Conservation (phyloP, 495 filamentous ascomycete species). For the Aspergillus bertholletiae region DNA sequence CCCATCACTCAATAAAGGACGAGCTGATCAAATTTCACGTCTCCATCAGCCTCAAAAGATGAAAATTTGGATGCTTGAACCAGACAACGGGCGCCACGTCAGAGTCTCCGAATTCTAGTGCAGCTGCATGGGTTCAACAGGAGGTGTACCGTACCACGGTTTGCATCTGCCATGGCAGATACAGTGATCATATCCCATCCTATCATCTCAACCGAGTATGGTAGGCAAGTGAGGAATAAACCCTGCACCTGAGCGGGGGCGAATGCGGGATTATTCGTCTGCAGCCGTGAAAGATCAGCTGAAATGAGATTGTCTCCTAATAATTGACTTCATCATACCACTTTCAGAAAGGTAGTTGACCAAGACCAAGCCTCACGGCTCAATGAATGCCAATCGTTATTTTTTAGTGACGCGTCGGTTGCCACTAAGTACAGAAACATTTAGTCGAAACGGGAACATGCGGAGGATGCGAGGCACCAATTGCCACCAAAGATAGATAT, state of each 20-base stretch:
- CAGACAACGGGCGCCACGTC: constrained; percentile 47
- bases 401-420: constrained; percentile 27
- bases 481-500: constrained; percentile 15
- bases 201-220: constrained; percentile 34
- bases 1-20: constrained; percentile 7
- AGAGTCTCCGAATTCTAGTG: constrained; percentile 45
- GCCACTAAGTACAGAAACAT: constrained; percentile 21
- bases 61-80: constrained; percentile 25
- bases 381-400: constrained; percentile 34
- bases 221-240: constrained; percentile 29
- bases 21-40: constrained; percentile 20
- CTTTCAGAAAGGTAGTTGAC: constrained; percentile 16
- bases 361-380: constrained; percentile 15
- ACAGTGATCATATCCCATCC: constrained; percentile 39
- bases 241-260: constrained; percentile 43
- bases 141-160: constrained; percentile 41
- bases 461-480: constrained; percentile 20
- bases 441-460: constrained; percentile 23
- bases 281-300: constrained; percentile 48
- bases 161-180: constrained; percentile 36
- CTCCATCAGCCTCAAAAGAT: constrained; percentile 28
- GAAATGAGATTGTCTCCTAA: constrained; percentile 31
- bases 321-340: constrained; percentile 22
- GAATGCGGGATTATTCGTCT: constrained; percentile 44
- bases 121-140: constrained; percentile 44